Evolutionary conservation across 306 rosid species (phyloP).

Genomic region (Nissolia schottii): DNA sequence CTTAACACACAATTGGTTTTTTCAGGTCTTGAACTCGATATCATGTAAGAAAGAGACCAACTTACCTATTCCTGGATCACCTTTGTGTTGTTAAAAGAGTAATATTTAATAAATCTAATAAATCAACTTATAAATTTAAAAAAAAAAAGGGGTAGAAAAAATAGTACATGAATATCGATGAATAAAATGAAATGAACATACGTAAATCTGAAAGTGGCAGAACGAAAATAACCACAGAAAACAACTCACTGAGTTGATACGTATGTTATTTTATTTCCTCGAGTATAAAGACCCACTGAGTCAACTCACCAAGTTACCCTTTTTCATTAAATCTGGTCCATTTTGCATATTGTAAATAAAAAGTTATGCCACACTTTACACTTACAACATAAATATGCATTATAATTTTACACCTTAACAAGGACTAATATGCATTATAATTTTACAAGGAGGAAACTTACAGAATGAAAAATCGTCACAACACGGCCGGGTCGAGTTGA

Average conservation of each 20-base stretch:
- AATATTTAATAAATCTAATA: no score
- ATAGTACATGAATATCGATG: no score
- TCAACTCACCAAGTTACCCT: conserved; percentile 19
- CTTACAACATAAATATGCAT: neutral
- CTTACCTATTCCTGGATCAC: no score
- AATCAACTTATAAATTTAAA: no score
- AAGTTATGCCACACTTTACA: no score
- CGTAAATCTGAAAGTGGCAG: neutral
- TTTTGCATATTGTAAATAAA: neutral
- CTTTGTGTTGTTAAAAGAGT: no score
- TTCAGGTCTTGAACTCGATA: no score
- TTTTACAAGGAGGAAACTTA: neutral
- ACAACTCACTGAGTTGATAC: neutral
- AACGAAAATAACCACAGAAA: neutral
- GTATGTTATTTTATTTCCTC: neutral
- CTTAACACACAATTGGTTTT: no score
- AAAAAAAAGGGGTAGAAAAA: no score
- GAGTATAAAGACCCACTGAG: conserved; percentile 15
- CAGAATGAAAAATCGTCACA: conserved; percentile 16
- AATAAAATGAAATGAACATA: no score
- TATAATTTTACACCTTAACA: neutral
- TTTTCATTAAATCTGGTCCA: neutral
- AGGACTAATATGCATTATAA: neutral
- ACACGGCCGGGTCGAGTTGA: conserved; percentile 74
- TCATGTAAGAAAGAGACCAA: no score